Evolutionary conservation across 371 early-diverging fungal species (phyloP), one percentile per base, ranked within the genome.

Genomic region (Sporodiniella umbellata): DNA sequence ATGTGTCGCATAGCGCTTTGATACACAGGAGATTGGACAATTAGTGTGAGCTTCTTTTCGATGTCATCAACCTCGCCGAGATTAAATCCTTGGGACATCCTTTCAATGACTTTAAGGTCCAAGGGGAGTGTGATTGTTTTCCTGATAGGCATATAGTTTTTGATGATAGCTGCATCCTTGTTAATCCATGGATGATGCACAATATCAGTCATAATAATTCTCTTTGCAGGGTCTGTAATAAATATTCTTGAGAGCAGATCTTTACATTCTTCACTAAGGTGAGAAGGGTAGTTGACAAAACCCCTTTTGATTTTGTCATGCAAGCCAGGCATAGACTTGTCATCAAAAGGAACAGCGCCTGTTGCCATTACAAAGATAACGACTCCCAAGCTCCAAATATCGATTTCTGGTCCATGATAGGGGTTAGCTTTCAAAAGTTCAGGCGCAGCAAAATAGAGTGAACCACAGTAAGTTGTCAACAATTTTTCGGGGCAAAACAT

Each of bases 301-400:
- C 90, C 94, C 17, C 79, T 73, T 64, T 93, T 93, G 59, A 99
- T 97, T 68, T 94, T 94, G 8, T 87, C 86, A 44, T 97, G 94
- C 17, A 98, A 73, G 0, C 81, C 85, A 5, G 86, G 86, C 81
- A 96, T 88, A 48, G 84, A 85, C 52, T 89, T 87, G 59, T 96
- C 98, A 62, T 96, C 93, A 76, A 98, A 98, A 0, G 99, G 99
- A 0, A 98, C 95, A 53, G 83, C 85, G 21, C 98, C 99, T 48
- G 90, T 91, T 5, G 94, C 88, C 61, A 97, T 86, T 6, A 94
- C 95, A 58, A 91, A 98, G 23, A 97, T 75, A 11, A 98, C 91
- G 26, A 98, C 92, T 12, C 98, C 99, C 55, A 98, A 79, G 53
- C 90, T 89, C 98, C 97, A 98, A 5, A 97, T 76, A 66, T 98